Evolutionary conservation across 2,329 filamentous ascomycete genomes (phyloP), one percentile per base, ranked within the genome.

Genomic region (Hortaea werneckii): DNA sequence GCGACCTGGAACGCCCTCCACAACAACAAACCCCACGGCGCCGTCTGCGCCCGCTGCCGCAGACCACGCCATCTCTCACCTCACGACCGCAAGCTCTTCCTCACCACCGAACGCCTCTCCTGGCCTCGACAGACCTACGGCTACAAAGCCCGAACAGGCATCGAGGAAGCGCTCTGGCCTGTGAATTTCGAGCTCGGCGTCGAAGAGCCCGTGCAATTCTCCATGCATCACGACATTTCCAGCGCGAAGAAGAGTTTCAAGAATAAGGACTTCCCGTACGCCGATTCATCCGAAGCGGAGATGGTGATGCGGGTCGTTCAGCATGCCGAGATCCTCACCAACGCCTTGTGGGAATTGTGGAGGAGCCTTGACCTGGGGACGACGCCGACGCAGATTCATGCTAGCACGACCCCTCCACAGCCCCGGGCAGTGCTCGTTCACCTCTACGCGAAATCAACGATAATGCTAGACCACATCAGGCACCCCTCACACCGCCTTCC

Each of bases 11-110:
- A 52, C 34, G 44, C 48, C 37, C 40, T 55, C n/a, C 49, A 47
- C 41, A 42, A 43, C 29, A 47, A 49, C 26, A 41, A 46, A n/a
- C 13, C 41, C 5, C 46, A 50, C 5, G 47, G 43, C 8, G 48
- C 44, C 8, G 39, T 54, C 6, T 55, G 50, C 37, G 27, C 53
- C 6, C 43, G 42, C 39, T 54, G 53, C 41, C 50, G 46, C 2
- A 52, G 49, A 35, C 44, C 49, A 5, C 45, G 47, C 20, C 8
- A 13, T 6, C 42, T 45, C 3, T 50, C 45, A 29, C 29, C 45
- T 27, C 50, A 50, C 39, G 50, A 54, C 29, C 41, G 47, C 30
- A 56, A 56, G 46, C 43, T 56, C n/a, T 56, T 51, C 30, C 50
- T 54, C 8, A 52, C 53, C 5, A 50, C 54, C 13, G 52, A 56